Evolutionary conservation across 2,329 filamentous ascomycete genomes (phyloP), one percentile per base, ranked within the genome.

Genomic region (Cylindrodendrum hubeiense): DNA sequence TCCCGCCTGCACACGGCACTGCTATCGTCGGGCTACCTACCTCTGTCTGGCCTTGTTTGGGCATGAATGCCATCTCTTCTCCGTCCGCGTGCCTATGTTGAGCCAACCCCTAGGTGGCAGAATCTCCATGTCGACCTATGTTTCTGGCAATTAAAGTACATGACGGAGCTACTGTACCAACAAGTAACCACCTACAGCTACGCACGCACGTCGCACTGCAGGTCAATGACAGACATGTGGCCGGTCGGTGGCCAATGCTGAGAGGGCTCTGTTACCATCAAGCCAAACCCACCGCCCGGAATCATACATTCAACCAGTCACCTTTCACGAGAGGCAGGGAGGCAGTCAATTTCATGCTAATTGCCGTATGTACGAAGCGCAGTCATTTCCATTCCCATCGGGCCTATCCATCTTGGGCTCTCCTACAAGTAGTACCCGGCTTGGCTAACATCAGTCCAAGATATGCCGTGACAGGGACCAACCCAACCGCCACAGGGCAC

Each of bases 161-260:
- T 47, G 24, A 5, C n/a, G 43, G 30, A 21, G 50, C 51, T 24
- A 34, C 46, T 56, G 46, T 56, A 12, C 34, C 19, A 52, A 30
- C 37, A 21, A 30, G 50, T n/a, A n/a, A 15, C 13, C 44, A 30
- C 46, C 10, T n/a, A 30, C 28, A 30, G 28, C 28, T 30, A 30
- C 28, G 26, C 33, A 49, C 30, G 54, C 50, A 43, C 54, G 51
- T 61, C 51, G 34, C 26, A 55, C 37, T 46, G 50, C 51, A 55
- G 30, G 33, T 22, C 17, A 55, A 61, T 55, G 51, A 43, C 50
- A 26, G 34, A 39, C 30, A 54, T 30, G 34, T 55, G 58, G 41
- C 59, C 24, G 28, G 19, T n/a, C 22, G 57, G 22, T 37, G 49
- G 26, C 47, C 26, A 22, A 17, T 37, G 21, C n/a, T 21, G 28